phyloP scores from a whole-genome alignment of 352 stramenopile species.

The Stephanocyclus meneghinianus region DNA sequence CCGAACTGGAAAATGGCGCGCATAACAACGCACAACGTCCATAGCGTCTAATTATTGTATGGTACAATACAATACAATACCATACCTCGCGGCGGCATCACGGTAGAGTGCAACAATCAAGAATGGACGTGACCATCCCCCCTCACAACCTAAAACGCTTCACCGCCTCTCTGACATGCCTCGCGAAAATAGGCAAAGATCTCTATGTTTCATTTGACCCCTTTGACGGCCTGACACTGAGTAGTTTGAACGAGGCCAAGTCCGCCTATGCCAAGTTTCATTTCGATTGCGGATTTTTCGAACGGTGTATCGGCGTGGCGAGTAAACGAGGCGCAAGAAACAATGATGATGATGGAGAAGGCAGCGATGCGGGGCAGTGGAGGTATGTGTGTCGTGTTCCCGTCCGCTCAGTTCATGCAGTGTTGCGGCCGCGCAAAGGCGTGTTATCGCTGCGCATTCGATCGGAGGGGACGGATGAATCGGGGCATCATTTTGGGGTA shows the following conservation, averaged over 20 bases:
- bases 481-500: constrained; percentile 35
- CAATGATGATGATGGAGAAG: background rate
- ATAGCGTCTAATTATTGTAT: too few species aligned
- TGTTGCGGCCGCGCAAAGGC: constrained; percentile 65
- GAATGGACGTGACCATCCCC: constrained; percentile 75
- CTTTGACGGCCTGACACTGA: constrained; percentile 67
- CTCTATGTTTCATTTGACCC: constrained; percentile 78
- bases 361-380: constrained; percentile 5
- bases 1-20: too few species aligned
- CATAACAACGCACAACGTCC: too few species aligned
- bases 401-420: constrained; percentile 55
- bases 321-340: background rate
- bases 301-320: background rate
- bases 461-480: constrained; percentile 31
- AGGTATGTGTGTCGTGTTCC: constrained; percentile 63
- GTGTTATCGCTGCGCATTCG: constrained; percentile 58
- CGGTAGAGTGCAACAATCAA: background rate
- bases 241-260: constrained; percentile 77
- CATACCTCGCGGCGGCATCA: background rate
- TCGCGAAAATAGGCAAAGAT: constrained; percentile 74
- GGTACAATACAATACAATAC: background rate
- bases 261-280: constrained; percentile 70
- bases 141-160: constrained; percentile 65
- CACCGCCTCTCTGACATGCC: constrained; percentile 58
- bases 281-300: constrained; percentile 71